These are phyloP conservation scores for Endogone sp. DNA, from an alignment of 192 early-diverging fungal species.

Conservation along the genomic window DNA sequence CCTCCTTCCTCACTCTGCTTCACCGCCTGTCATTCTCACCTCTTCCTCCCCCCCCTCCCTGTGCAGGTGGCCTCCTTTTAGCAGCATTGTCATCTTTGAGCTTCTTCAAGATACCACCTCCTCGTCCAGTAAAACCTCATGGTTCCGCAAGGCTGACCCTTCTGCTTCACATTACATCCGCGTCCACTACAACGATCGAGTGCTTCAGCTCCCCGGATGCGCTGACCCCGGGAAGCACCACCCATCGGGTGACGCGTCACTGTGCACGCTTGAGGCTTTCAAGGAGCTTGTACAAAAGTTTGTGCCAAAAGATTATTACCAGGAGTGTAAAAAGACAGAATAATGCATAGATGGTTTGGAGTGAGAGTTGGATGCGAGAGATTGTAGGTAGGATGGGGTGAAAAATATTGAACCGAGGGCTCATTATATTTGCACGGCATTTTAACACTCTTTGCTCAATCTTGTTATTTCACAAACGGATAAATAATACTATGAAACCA, in stretches of 20 bases:
- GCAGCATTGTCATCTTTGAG: constrained; percentile 32
- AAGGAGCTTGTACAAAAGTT: constrained; percentile 17
- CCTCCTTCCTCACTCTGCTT: background rate
- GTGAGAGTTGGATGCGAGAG: no score
- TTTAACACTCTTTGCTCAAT: no score
- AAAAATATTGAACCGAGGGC: no score
- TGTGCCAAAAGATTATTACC: constrained; percentile 30
- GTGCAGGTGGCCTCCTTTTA: constrained; percentile 38
- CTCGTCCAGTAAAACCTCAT: background rate
- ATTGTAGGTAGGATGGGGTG: no score
- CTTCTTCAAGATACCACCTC: constrained; percentile 25
- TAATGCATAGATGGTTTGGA: no score
- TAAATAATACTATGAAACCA: no score
- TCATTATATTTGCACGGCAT: no score
- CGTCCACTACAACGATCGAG: constrained; percentile 28
- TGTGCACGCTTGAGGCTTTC: constrained; percentile 38
- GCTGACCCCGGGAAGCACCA: constrained; percentile 21
- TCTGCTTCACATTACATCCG: constrained; percentile 27
- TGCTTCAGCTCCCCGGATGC: constrained; percentile 28
- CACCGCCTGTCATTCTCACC: background rate
- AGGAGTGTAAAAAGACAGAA: constrained; percentile 35
- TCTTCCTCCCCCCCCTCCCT: background rate
- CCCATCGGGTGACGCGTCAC: constrained; percentile 18
- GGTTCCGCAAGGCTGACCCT: background rate
- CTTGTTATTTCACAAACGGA: no score